Evolutionary conservation across 1,284 basidiomycete genomes (phyloP), one percentile per base, ranked within the genome.

Genomic region (Neolentinus lepideus): DNA sequence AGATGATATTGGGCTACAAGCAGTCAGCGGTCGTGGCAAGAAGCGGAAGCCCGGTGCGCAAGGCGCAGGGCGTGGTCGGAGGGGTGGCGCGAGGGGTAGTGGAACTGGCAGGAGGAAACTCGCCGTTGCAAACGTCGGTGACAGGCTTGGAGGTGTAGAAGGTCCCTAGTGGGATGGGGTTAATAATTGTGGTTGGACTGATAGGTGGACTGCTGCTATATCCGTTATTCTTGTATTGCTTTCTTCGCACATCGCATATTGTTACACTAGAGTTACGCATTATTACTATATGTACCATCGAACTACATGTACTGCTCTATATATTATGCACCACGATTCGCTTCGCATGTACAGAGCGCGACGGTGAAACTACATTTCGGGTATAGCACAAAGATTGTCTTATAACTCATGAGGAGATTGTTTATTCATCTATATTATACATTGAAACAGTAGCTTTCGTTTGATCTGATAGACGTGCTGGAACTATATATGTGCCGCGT

Each of bases 1-100:
- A 27, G 78, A 73, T 24, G 71, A 70, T 9, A 73, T 75, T 51
- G 73, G 71, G 9, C 64, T 69, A 19, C 64, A 57, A 9, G 63
- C 68, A 1, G 63, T 66, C 1, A 62, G 63, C 54, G 38, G 51
- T 14, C 69, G 69, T 25, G 71, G 71, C 35, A 73, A 70, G 59
- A 74, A 69, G 54, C 69, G 72, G 45, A 71, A 66, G 58, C 60
- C 57, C 31, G 58, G 43, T 19, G 24, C 63, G 36, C 61, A 61
- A 35, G 53, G 67, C n/a, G 63, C 64, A 27, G 70, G 70, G 62
- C 60, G 64, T 10, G 68, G 66, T 51, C 65, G 70, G 22, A 72
- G 66, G 56, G 56, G 61, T 11, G 47, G 47, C 22, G 12, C 47
- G 11, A 16, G 47, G 27, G 47, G 47, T 16, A 25, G 21, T 16